Evolutionary conservation across 495 filamentous ascomycete genomes (phyloP).

Genomic region (Tuber melanosporum): DNA sequence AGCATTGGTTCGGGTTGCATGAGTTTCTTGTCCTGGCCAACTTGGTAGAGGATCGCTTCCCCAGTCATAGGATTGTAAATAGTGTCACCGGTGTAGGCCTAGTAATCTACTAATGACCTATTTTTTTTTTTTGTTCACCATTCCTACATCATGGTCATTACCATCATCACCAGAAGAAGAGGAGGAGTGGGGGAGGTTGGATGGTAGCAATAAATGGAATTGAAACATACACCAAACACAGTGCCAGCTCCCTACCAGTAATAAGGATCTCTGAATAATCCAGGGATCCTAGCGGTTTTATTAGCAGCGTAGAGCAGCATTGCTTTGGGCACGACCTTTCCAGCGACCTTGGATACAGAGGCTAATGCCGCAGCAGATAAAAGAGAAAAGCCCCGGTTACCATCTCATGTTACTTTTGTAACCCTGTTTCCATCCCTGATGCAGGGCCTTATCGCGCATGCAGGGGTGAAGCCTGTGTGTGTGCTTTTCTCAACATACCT

Average conservation of each 20-base stretch:
- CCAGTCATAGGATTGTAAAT: slow-evolving; percentile 63
- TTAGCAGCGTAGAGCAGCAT: slow-evolving; percentile 65
- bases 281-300: slow-evolving; percentile 54
- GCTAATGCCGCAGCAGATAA: slow-evolving; percentile 44
- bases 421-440: neutral
- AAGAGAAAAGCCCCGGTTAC: neutral
- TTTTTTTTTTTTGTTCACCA: neutral
- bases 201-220: neutral
- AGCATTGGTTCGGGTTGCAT: slow-evolving; percentile 77
- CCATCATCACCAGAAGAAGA: neutral
- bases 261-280: slow-evolving; percentile 51
- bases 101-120: slow-evolving; percentile 72
- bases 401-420: neutral
- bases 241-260: slow-evolving; percentile 67
- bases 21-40: slow-evolving; percentile 59
- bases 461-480: neutral
- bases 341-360: slow-evolving; percentile 59
- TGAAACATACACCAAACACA: slow-evolving; percentile 33
- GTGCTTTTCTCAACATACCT: neutral
- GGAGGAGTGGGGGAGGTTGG: neutral
- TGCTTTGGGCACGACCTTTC: slow-evolving; percentile 54
- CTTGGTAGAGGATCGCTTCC: slow-evolving; percentile 66
- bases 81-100: slow-evolving; percentile 68
- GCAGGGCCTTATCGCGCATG: neutral
- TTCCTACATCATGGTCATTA: neutral